Evolutionary conservation across 768 basidiomycete species (phyloP).

Genomic region (Mycena floridula): DNA sequence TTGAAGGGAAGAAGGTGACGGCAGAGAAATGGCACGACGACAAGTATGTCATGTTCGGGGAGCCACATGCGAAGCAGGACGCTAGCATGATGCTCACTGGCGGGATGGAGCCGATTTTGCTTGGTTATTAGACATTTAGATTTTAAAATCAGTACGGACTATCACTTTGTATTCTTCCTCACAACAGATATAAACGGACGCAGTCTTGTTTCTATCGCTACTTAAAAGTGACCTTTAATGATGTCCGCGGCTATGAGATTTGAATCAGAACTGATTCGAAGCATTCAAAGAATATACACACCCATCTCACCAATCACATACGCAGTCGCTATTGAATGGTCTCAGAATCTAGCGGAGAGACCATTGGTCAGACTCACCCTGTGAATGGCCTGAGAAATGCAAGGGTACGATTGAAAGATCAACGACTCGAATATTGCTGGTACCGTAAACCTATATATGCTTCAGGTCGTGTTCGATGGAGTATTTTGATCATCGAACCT

Average conservation of each 20-base stretch:
- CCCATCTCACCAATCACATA: background rate
- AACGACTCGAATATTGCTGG: conserved; percentile 31
- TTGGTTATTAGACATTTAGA: no score
- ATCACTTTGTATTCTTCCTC: no score
- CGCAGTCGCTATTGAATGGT: background rate
- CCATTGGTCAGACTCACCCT: background rate
- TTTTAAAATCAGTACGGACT: no score
- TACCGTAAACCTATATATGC: conserved; percentile 21
- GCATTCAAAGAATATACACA: background rate
- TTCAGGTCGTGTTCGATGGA: background rate
- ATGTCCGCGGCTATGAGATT: background rate
- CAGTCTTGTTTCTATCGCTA: no score
- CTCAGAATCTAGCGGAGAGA: background rate
- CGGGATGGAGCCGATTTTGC: conserved; percentile 8
- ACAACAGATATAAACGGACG: no score
- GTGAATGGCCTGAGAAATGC: conserved; percentile 6
- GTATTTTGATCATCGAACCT: conserved; percentile 22
- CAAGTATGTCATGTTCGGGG: conserved; percentile 8
- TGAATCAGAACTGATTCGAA: background rate
- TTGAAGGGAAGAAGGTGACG: conserved; percentile 5
- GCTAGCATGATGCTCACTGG: conserved; percentile 8
- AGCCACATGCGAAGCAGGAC: conserved; percentile 7
- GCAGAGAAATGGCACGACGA: conserved; percentile 9
- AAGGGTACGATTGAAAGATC: conserved; percentile 30
- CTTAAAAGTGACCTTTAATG: background rate